Conservation (phyloP, 306 rosid species). For the Oemleria cerasiformis region DNA sequence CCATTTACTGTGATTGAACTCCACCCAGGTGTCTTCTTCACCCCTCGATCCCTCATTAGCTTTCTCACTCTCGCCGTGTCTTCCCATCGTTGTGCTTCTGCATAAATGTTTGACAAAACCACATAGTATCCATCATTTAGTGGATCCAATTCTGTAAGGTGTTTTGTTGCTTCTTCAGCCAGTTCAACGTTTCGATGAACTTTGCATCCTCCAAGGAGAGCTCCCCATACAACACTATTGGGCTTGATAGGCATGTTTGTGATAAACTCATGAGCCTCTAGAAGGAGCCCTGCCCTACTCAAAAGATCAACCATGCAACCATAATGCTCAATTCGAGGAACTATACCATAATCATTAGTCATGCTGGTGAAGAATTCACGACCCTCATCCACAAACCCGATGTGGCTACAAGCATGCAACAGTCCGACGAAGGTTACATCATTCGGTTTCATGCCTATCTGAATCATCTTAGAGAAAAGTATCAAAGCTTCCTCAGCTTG, state of each 20-base stretch:
- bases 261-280: constrained; percentile 50
- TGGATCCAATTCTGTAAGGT: constrained; percentile 43
- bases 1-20: constrained; percentile 50
- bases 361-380: constrained; percentile 41
- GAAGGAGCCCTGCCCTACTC: constrained; percentile 49
- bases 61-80: constrained; percentile 34
- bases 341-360: constrained; percentile 42
- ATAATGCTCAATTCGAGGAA: constrained; percentile 52
- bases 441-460: constrained; percentile 43
- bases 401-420: constrained; percentile 61
- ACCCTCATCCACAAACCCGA: constrained; percentile 50
- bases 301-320: constrained; percentile 59
- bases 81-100: constrained; percentile 47
- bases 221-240: constrained; percentile 52
- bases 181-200: constrained; percentile 44
- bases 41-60: constrained; percentile 48
- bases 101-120: constrained; percentile 45
- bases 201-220: constrained; percentile 55
- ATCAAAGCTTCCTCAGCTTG: constrained; percentile 46
- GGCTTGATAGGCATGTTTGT: constrained; percentile 49
- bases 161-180: constrained; percentile 49
- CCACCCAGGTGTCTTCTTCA: constrained; percentile 48
- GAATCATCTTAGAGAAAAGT: constrained; percentile 37
- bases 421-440: constrained; percentile 45
- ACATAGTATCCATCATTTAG: constrained; percentile 46